Base-by-base conservation (phyloP, 805 yeast species). In the Zygosaccharomyces bisporus region DNA sequence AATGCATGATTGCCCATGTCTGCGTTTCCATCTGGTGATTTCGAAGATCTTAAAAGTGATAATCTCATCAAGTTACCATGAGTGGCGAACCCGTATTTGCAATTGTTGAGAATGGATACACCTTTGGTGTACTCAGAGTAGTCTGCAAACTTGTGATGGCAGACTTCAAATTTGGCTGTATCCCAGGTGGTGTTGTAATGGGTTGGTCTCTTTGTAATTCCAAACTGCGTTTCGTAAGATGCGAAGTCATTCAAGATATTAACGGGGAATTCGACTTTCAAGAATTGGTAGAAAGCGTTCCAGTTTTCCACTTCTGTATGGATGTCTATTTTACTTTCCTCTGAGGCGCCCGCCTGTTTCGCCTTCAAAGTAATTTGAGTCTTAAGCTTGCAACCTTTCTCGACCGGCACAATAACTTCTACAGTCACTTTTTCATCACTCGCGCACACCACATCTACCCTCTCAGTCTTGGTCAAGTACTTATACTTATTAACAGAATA, bases 151-250 rank as follows among this genome's bases (percentile, higher is more conserved):
- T 86, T 86, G 65, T 93, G 99, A 58, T 85, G 88, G 58, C 96
- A 86, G 8, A 89, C 96, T 67, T 91, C 99, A 64, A 91, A 91
- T 63, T 89, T 90, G 46, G 98, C 98, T 25, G 84, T 83, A 58
- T 91, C 99, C 98, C 98, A 91, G 0, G 87, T 72, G 0, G 99
- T 91, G 63, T 91, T 93, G 69, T 73, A 91, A 66, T 91, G 97
- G 0, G 98, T 91, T 38, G 98, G 95, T 53, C 98, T 79, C 57
- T 77, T 81, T 4, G 95, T 91, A 36, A 86, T 67, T 43, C 99
- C 99, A 66, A 86, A 91, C 63, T 90, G 96, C 2, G 97, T 89
- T 64, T 91, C 99, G 63, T 87, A 93, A 45, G 81, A 79, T 1
- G 96, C 98, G 43, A 59, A 73, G 16, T 90, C 93, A 31, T 78